Conservation (phyloP, 306 rosid species). For the Vigna unguiculata region DNA sequence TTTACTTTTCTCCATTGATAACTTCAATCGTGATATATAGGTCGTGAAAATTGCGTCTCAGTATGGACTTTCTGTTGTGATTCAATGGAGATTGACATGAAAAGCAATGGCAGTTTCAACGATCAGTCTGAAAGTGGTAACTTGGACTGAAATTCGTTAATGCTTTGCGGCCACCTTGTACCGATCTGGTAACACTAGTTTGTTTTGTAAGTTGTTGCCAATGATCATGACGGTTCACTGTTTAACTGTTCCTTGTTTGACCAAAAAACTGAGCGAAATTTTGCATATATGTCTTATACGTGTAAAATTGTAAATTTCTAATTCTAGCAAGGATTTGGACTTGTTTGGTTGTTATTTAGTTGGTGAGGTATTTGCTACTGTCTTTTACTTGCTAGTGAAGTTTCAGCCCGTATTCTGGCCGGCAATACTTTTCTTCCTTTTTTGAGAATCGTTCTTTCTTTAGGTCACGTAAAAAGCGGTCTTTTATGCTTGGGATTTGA, state of each 20-base stretch:
- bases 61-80: slow-evolving; percentile 82
- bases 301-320: slow-evolving; percentile 16
- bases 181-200: slow-evolving; percentile 7
- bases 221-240: slow-evolving; percentile 32
- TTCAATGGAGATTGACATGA: slow-evolving; percentile 52
- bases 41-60: slow-evolving; percentile 81
- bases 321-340: slow-evolving; percentile 8
- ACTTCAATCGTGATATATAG: slow-evolving; percentile 55
- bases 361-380: slow-evolving; percentile 22
- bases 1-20: slow-evolving; percentile 18
- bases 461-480: slow-evolving; percentile 5
- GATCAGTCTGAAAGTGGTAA: slow-evolving; percentile 47
- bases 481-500: neutral
- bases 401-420: neutral
- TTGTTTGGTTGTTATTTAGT: slow-evolving; percentile 3
- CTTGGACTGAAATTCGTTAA: slow-evolving; percentile 38
- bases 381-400: neutral
- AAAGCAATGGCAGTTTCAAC: slow-evolving; percentile 35
- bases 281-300: slow-evolving; percentile 6
- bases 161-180: slow-evolving; percentile 29
- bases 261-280: neutral
- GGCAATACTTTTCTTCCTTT: neutral
- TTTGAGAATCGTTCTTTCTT: slow-evolving; percentile 18
- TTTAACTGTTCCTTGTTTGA: slow-evolving; percentile 16
- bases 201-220: slow-evolving; percentile 20